Evolutionary conservation across 2,329 filamentous ascomycete species (phyloP).

Genomic region (Colletotrichum caudatum): DNA sequence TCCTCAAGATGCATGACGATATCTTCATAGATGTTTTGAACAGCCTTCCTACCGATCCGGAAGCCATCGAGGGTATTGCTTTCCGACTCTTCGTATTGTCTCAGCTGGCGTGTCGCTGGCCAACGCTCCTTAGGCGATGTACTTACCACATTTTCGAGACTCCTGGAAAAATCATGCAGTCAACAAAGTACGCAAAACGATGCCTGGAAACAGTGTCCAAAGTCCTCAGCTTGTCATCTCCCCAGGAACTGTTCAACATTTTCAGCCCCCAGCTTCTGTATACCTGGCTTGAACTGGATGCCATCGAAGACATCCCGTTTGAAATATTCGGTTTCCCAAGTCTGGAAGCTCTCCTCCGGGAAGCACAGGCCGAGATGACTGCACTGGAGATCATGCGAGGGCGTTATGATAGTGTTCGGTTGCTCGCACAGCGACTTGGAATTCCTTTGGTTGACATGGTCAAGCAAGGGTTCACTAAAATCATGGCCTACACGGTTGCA

Average conservation of each 20-base stretch:
- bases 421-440: slow-evolving; percentile 70
- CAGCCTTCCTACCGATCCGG: slow-evolving; percentile 78
- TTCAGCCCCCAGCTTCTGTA: slow-evolving; percentile 92
- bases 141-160: slow-evolving; percentile 97
- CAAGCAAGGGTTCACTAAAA: slow-evolving; percentile 77
- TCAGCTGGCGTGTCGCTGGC: slow-evolving; percentile 83
- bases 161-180: slow-evolving; percentile 76
- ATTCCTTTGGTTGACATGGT: slow-evolving; percentile 69
- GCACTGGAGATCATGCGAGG: slow-evolving; percentile 87
- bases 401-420: slow-evolving; percentile 71
- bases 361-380: slow-evolving; percentile 81
- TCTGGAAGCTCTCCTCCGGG: slow-evolving; percentile 75
- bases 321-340: slow-evolving; percentile 83
- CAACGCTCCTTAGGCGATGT: slow-evolving; percentile 85
- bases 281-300: slow-evolving; percentile 82
- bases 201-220: slow-evolving; percentile 77
- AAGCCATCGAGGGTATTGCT: slow-evolving; percentile 84
- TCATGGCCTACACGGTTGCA: slow-evolving; percentile 85
- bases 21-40: slow-evolving; percentile 88
- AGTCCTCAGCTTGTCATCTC: slow-evolving; percentile 72
- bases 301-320: slow-evolving; percentile 81
- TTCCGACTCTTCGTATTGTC: slow-evolving; percentile 82
- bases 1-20: slow-evolving; percentile 85
- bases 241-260: slow-evolving; percentile 80
- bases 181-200: slow-evolving; percentile 76